These are phyloP conservation scores for Meredithiella fracta DNA, from an alignment of 2,329 filamentous ascomycete species.

Conservation along the genomic window DNA sequence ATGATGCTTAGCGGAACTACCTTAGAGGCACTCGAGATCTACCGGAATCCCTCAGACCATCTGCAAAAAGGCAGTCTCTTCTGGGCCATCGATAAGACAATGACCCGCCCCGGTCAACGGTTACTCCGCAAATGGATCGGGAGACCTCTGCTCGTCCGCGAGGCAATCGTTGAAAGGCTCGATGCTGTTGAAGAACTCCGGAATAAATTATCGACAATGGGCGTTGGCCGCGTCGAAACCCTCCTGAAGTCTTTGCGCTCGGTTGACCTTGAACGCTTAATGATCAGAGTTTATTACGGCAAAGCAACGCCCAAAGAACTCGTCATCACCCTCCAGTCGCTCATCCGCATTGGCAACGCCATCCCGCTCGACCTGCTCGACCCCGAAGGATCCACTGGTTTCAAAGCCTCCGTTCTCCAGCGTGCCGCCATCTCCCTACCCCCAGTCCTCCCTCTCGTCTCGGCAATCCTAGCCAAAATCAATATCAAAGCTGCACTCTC, in stretches of 20 bases:
- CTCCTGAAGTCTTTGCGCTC: slow-evolving; percentile 55
- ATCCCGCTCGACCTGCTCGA: slow-evolving; percentile 50
- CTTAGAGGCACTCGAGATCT: slow-evolving; percentile 83
- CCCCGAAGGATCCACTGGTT: slow-evolving; percentile 47
- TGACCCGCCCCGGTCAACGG: slow-evolving; percentile 75
- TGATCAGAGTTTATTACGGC: slow-evolving; percentile 93
- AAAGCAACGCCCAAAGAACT: slow-evolving; percentile 87
- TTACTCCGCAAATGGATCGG: slow-evolving; percentile 91
- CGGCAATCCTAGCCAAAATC: slow-evolving; percentile 66
- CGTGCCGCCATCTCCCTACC: slow-evolving; percentile 62
- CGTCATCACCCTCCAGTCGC: slow-evolving; percentile 63
- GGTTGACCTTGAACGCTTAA: slow-evolving; percentile 69
- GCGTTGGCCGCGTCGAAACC: slow-evolving; percentile 56
- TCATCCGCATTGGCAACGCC: slow-evolving; percentile 53
- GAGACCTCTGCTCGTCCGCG: slow-evolving; percentile 64
- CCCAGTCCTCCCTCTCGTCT: slow-evolving; percentile 54
- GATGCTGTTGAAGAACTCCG: slow-evolving; percentile 75
- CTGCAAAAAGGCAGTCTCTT: slow-evolving; percentile 75
- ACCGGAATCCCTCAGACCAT: slow-evolving; percentile 83
- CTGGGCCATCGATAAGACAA: slow-evolving; percentile 87
- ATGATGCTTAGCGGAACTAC: slow-evolving; percentile 96
- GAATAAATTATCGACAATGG: slow-evolving; percentile 45
- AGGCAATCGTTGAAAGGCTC: slow-evolving; percentile 59
- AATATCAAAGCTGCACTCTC: slow-evolving; percentile 66
- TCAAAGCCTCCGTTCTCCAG: slow-evolving; percentile 51